Evolutionary conservation across 2,329 filamentous ascomycete genomes (phyloP).

Genomic region (Calonectria montana): DNA sequence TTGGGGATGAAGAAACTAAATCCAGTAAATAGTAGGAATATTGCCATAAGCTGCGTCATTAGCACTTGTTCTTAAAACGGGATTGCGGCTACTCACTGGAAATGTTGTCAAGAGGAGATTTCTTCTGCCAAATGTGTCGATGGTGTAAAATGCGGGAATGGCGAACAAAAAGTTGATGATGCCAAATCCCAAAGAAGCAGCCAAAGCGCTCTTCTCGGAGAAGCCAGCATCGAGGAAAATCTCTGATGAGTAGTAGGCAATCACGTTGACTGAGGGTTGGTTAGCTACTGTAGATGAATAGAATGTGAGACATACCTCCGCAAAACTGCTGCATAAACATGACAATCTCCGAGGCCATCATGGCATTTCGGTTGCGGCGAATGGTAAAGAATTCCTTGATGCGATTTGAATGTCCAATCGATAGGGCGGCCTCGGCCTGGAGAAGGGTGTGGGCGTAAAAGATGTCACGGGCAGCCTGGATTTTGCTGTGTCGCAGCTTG

Average conservation of each 20-base stretch:
- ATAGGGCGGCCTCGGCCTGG: conserved; percentile 61
- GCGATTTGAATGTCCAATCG: conserved; percentile 46
- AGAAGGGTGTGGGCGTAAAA: conserved; percentile 69
- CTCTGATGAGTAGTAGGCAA: conserved; percentile 42
- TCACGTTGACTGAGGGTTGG: conserved; percentile 29
- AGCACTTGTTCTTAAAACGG: background rate
- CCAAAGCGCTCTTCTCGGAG: conserved; percentile 38
- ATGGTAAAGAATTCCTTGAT: conserved; percentile 69
- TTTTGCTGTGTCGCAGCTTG: conserved; percentile 60
- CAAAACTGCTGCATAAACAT: conserved; percentile 74
- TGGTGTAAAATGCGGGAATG: conserved; percentile 45
- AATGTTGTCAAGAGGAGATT: conserved; percentile 57
- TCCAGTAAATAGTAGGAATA: conserved; percentile 57
- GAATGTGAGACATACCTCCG: conserved; percentile 49
- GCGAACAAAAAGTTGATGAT: conserved; percentile 72
- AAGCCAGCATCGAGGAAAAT: conserved; percentile 40
- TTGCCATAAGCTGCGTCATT: conserved; percentile 62
- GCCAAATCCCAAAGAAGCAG: conserved; percentile 45
- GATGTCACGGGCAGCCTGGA: conserved; percentile 66
- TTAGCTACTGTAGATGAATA: background rate
- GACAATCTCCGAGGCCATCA: conserved; percentile 70
- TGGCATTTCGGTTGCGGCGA: conserved; percentile 64
- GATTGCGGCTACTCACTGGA: conserved; percentile 27
- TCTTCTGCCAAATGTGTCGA: conserved; percentile 73
- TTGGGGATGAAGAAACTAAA: conserved; percentile 41